A percentile compares a stretch with the other conserved stretches of the same genome.
Conservation (phyloP, 106 monocot species). For the Dendrobium nobile region DNA sequence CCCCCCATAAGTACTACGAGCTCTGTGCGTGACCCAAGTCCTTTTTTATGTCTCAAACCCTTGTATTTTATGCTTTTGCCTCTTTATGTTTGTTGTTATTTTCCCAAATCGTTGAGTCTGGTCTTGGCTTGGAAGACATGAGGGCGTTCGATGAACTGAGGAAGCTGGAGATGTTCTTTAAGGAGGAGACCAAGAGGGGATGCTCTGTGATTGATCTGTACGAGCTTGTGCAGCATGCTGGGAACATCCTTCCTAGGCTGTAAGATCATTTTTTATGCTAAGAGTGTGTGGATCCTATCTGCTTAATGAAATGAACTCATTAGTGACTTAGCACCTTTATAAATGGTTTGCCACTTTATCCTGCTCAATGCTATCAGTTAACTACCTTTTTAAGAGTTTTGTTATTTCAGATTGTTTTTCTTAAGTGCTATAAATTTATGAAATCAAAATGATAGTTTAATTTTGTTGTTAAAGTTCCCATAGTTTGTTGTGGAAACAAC, state of each 20-base stretch:
- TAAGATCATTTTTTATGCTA: constrained; percentile 28
- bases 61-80: neutral
- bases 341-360: neutral
- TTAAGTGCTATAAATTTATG: neutral
- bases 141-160: constrained; percentile 93
- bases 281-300: neutral
- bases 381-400: neutral
- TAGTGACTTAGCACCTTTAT: neutral
- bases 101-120: neutral
- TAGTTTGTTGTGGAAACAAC: neutral
- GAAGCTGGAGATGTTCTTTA: constrained; percentile 97
- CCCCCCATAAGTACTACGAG: constrained; percentile 87
- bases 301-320: neutral
- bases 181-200: constrained; percentile 66
- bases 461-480: neutral
- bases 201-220: constrained; percentile 92
- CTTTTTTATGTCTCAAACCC: neutral
- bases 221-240: constrained; percentile 97
- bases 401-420: neutral
- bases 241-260: constrained; percentile 91
- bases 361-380: neutral
- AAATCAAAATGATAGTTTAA: neutral
- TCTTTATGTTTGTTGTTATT: neutral
- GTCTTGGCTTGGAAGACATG: constrained; percentile 52
- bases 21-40: constrained; percentile 46